phyloP scores from a whole-genome alignment of 305 asterid species.

The Fraxinus nigra region DNA sequence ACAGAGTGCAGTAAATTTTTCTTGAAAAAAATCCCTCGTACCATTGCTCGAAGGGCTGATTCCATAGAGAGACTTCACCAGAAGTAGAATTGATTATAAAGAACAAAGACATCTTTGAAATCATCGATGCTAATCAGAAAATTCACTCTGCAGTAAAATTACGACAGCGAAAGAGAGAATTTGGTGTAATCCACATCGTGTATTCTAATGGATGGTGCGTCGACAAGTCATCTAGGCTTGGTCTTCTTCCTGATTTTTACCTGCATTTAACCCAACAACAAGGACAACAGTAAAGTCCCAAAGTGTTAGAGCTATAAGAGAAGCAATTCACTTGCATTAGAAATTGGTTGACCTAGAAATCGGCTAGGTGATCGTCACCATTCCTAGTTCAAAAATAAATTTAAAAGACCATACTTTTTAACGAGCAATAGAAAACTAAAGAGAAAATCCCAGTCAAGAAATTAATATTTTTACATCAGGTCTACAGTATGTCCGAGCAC shows the following conservation, averaged over 20 bases:
- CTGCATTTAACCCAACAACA: slow-evolving; percentile 25
- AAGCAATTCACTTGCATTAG: background rate
- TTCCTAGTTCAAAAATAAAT: background rate
- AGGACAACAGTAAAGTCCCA: background rate
- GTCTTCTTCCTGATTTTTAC: slow-evolving; percentile 38
- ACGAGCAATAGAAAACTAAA: background rate
- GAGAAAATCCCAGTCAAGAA: background rate
- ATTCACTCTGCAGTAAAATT: background rate
- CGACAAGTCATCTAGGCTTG: slow-evolving; percentile 35
- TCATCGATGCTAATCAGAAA: background rate
- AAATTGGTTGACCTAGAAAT: background rate
- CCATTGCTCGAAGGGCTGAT: background rate
- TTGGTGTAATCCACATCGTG: background rate
- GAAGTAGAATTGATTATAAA: background rate
- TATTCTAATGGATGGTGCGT: slow-evolving; percentile 38
- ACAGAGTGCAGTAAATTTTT: background rate
- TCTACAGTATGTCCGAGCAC: background rate
- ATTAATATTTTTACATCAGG: background rate
- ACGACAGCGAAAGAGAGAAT: background rate
- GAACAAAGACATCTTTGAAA: background rate
- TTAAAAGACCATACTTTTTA: background rate
- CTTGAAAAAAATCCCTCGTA: background rate
- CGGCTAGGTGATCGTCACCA: background rate
- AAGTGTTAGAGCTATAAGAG: background rate
- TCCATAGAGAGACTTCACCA: background rate